Evolutionary conservation across 768 basidiomycete species (phyloP).

Genomic region (Nidula microcarpa): DNA sequence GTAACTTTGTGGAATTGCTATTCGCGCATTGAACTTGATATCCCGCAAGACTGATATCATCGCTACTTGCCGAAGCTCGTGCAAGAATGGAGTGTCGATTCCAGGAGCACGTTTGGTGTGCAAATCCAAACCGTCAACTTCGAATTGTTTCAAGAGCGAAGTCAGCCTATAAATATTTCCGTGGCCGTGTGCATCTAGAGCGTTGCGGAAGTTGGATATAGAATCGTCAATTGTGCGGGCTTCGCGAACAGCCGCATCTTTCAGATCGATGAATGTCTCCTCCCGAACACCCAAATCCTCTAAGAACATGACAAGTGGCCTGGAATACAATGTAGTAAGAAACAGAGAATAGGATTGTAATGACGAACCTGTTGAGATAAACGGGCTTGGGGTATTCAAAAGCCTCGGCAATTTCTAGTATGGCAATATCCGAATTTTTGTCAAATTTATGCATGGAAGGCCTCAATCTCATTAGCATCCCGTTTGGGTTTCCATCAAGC

Average conservation of each 20-base stretch:
- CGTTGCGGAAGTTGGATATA: constrained; percentile 37
- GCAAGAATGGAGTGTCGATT: constrained; percentile 56
- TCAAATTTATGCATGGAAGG: constrained; percentile 76
- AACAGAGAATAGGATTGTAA: not conserved
- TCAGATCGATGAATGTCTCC: constrained; percentile 58
- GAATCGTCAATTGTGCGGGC: constrained; percentile 61
- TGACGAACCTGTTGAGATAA: constrained; percentile 62
- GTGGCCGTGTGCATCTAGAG: constrained; percentile 47
- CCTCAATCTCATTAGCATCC: constrained; percentile 69
- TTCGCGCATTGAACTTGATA: constrained; percentile 74
- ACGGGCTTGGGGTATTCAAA: constrained; percentile 57
- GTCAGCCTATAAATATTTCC: constrained; percentile 46
- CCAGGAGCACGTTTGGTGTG: constrained; percentile 25
- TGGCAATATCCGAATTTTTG: constrained; percentile 41
- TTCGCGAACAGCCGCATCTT: constrained; percentile 51
- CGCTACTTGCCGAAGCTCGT: constrained; percentile 52
- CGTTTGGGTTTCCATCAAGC: constrained; percentile 37
- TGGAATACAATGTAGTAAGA: constrained; percentile 17
- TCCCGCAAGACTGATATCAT: constrained; percentile 65
- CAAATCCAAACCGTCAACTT: constrained; percentile 45
- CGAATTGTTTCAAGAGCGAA: constrained; percentile 47
- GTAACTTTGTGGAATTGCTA: constrained; percentile 64
- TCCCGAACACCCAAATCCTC: constrained; percentile 68
- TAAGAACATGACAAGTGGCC: constrained; percentile 72
- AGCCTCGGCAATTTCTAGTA: constrained; percentile 71